Evolutionary conservation across 208 protist genomes (phyloP).

Genomic region (Leptomonas pyrrhocoris): DNA sequence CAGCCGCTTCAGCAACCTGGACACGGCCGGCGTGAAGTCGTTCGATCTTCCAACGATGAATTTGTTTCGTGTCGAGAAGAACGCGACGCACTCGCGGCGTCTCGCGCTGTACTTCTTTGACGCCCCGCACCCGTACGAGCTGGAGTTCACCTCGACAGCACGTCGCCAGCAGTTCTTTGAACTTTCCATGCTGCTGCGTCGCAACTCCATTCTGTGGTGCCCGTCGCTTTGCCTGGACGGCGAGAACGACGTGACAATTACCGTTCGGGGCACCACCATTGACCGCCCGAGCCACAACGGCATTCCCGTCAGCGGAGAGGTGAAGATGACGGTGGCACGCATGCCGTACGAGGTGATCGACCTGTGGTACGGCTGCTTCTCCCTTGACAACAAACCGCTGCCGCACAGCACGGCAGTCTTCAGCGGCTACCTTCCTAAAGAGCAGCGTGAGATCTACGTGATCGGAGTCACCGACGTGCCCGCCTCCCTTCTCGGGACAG

Average conservation of each 20-base stretch:
- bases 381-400: conserved; percentile 51
- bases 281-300: conserved; percentile 37
- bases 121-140: conserved; percentile 64
- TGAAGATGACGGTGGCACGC: conserved; percentile 61
- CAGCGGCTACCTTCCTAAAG: conserved; percentile 68
- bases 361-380: conserved; percentile 84
- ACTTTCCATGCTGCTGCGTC: conserved; percentile 57
- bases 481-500: conserved; percentile 41
- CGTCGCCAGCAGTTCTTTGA: conserved; percentile 78
- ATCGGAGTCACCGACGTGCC: conserved; percentile 70
- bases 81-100: conserved; percentile 36
- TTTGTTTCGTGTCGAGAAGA: conserved; percentile 74
- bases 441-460: conserved; percentile 73
- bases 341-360: conserved; percentile 85
- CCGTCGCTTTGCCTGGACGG: conserved; percentile 62
- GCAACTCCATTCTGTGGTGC: conserved; percentile 80
- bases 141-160: conserved; percentile 61
- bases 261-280: conserved; percentile 75
- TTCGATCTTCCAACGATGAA: conserved; percentile 50
- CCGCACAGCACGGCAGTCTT: conserved; percentile 57
- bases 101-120: conserved; percentile 80
- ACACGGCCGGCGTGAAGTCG: conserved; percentile 52
- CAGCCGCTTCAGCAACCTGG: conserved; percentile 56
- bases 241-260: conserved; percentile 64
- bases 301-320: conserved; percentile 43